These are phyloP conservation scores for Pleurotus citrinopileatus DNA, from an alignment of 768 basidiomycete species.

Conservation along the genomic window DNA sequence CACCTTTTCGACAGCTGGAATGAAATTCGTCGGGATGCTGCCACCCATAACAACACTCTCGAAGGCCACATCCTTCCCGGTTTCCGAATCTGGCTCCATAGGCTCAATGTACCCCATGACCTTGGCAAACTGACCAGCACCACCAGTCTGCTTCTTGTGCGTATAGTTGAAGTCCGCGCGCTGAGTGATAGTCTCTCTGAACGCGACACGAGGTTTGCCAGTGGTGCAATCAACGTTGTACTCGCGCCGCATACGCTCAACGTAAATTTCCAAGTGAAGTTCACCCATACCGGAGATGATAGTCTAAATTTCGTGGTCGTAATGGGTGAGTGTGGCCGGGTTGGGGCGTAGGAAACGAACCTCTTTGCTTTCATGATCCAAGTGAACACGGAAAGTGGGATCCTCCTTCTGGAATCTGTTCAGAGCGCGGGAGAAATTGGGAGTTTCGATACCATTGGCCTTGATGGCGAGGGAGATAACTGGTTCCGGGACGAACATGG, in stretches of 20 bases:
- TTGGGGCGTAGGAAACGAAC: conserved; percentile 32
- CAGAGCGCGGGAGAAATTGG: conserved; percentile 94
- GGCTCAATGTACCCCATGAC: conserved; percentile 91
- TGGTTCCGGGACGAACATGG: conserved; percentile 98
- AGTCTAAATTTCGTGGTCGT: conserved; percentile 49
- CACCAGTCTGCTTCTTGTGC: conserved; percentile 98
- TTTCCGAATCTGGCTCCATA: conserved; percentile 69
- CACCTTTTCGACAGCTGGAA: conserved; percentile 94
- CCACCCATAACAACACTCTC: conserved; percentile 90
- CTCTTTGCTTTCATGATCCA: conserved; percentile 94
- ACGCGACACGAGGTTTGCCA: conserved; percentile 95
- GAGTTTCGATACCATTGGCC: conserved; percentile 87
- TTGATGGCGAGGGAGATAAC: conserved; percentile 96
- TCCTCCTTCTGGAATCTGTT: conserved; percentile 99
- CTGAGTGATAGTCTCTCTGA: conserved; percentile 90
- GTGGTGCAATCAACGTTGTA: conserved; percentile 93
- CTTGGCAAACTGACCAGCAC: conserved; percentile 94
- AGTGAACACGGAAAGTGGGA: conserved; percentile 96
- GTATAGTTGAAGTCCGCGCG: conserved; percentile 83
- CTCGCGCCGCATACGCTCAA: conserved; percentile 97
- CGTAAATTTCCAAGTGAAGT: conserved; percentile 97
- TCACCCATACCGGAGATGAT: conserved; percentile 99
- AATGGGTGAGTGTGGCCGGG: not conserved
- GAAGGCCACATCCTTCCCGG: conserved; percentile 81
- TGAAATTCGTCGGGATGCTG: conserved; percentile 86